Evolutionary conservation across 2,329 filamentous ascomycete species (phyloP).

Genomic region (Blastomyces emzantsi): DNA sequence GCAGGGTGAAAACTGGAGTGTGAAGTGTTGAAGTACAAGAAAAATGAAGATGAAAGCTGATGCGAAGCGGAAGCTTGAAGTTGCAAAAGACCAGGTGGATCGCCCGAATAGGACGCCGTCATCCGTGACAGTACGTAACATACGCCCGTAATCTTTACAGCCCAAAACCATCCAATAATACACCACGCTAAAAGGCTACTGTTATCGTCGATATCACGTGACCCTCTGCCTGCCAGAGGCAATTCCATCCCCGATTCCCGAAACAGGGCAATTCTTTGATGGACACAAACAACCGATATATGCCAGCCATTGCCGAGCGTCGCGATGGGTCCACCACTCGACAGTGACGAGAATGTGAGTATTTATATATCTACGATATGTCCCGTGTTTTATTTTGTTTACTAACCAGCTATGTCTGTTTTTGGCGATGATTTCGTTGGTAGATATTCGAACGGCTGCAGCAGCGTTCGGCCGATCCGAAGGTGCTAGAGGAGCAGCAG

Average conservation of each 20-base stretch:
- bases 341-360: slow-evolving; percentile 37
- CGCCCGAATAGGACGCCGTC: not conserved
- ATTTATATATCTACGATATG: not conserved
- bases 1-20: not conserved
- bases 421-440: slow-evolving; percentile 2
- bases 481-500: slow-evolving; percentile 51
- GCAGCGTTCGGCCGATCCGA: slow-evolving; percentile 49
- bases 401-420: not conserved
- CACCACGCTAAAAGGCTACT: too few species aligned
- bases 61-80: not conserved
- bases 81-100: not conserved
- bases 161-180: not conserved
- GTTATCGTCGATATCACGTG: not conserved
- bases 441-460: slow-evolving; percentile 31
- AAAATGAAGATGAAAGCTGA: not conserved
- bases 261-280: not conserved
- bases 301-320: slow-evolving; percentile 26
- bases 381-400: slow-evolving; percentile 4
- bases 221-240: not conserved
- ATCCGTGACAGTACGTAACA: not conserved
- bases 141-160: not conserved
- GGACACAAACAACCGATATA: not conserved
- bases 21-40: not conserved
- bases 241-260: not conserved
- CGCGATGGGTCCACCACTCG: slow-evolving; percentile 38